Evolutionary conservation across 148 eudicot species (phyloP), one percentile per base, ranked within the genome.

Genomic region (Persicaria maculosa): DNA sequence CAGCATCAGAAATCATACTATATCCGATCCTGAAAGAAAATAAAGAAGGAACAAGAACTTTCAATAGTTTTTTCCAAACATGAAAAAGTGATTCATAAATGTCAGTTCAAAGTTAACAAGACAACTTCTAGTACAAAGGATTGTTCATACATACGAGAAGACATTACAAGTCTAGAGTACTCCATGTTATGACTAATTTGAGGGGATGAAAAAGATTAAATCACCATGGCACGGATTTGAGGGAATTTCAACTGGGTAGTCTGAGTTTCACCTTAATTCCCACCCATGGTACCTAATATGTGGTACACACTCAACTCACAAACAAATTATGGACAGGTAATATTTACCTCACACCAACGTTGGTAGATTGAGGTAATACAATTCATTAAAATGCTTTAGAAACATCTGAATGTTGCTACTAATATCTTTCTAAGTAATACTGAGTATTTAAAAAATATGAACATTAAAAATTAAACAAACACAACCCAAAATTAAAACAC

Each of bases 1-100:
- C 99, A 68, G 97, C 98, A 83, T 95, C 97, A 77, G 83, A 47
- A 44, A 95, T 86, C 98, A 95, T 95, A 83, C 97, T 92, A 82
- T 86, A 86, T 54, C 98, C 97, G 74, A 95, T 95, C 91, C 99
- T 95, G 89, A 77, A 80, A 86, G 52, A 47, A 73, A 44, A 45
- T 50, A 22, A 47, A 70, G 76, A 67, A 50, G 50, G 68, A 71
- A 48, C 9, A 44, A 69, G 25, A 17, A 71, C 8, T 15, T 70
- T 71, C 73, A 6, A 71, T 19, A 71, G 40, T 8, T 17, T 47
- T 31, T 31, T 31, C 40, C 40, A 31, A 31, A 65, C 70, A 65
- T 31, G 3, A 64, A 64, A 36, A n/a, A 4, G 45, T 31, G 68
- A 64, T n/a, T 45, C 45, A 11, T 64, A 1, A 10, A 64, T 64